phyloP scores from a whole-genome alignment of 176 grass and related monocot species.

The Zoysia japonica region DNA sequence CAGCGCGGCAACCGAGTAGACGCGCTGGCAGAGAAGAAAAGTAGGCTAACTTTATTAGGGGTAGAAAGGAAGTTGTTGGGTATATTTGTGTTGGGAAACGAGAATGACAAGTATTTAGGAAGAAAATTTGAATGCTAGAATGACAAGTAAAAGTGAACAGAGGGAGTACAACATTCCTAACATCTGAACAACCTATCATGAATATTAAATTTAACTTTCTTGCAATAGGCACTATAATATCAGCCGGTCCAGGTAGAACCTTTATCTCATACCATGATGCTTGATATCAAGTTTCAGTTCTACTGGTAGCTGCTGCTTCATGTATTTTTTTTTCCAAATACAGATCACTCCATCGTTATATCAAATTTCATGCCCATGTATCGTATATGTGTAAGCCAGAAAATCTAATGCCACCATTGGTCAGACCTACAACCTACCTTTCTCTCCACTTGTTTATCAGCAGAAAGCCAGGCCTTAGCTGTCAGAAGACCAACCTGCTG shows the following conservation, averaged over 20 bases:
- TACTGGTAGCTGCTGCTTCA: not conserved
- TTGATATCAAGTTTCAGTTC: not conserved
- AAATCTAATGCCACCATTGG: slow-evolving; percentile 7
- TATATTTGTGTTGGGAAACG: no score
- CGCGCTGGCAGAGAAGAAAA: no score
- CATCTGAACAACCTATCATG: no score
- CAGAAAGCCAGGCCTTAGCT: slow-evolving; percentile 78
- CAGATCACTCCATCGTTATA: not conserved
- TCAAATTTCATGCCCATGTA: not conserved
- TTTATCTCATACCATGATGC: not conserved
- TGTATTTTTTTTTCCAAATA: not conserved
- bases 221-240: not conserved
- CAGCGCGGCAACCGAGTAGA: no score
- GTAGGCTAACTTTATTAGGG: no score
- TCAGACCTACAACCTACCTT: slow-evolving; percentile 49
- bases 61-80: no score
- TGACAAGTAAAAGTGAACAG: no score
- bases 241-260: not conserved
- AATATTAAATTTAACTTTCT: no score
- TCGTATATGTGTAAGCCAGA: not conserved
- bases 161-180: no score
- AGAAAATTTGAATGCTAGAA: no score
- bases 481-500: slow-evolving; percentile 82
- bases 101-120: no score
- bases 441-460: slow-evolving; percentile 73